These are phyloP conservation scores for Solanum ossicruentum DNA, from an alignment of 257 asterid genomes.

Conservation along the genomic window DNA sequence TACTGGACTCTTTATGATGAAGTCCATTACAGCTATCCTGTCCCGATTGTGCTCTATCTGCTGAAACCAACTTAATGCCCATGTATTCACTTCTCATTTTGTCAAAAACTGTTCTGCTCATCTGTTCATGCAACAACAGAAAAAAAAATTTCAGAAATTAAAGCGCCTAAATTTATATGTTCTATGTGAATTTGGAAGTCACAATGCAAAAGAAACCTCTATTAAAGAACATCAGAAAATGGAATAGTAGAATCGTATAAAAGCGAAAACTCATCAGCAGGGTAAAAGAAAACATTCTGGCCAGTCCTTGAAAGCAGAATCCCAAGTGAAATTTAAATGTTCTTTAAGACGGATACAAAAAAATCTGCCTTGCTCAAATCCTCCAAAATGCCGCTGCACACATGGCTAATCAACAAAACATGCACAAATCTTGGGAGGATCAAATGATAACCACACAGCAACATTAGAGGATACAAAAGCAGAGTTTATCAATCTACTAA, in stretches of 20 bases:
- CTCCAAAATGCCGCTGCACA: background rate
- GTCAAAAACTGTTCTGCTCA: slow-evolving; percentile 75
- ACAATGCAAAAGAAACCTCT: background rate
- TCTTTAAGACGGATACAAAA: background rate
- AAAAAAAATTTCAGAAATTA: background rate
- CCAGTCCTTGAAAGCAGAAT: background rate
- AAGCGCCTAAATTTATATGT: background rate
- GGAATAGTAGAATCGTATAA: background rate
- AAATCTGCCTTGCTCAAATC: background rate
- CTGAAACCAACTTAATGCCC: slow-evolving; percentile 36
- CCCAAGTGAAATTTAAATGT: background rate
- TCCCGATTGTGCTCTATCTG: slow-evolving; percentile 11
- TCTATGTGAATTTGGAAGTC: background rate
- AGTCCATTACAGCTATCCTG: slow-evolving; percentile 26
- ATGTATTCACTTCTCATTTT: slow-evolving; percentile 41
- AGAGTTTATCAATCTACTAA: background rate
- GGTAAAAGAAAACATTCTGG: background rate
- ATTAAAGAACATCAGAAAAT: background rate
- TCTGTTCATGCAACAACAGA: slow-evolving; percentile 26
- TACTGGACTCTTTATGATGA: slow-evolving; percentile 28
- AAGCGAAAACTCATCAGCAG: background rate
- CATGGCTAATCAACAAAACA: background rate
- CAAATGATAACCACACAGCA: background rate
- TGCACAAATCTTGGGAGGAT: background rate
- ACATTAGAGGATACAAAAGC: background rate